Conservation (phyloP, 345 rosid genomes). For the Toxicodendron radicans region DNA sequence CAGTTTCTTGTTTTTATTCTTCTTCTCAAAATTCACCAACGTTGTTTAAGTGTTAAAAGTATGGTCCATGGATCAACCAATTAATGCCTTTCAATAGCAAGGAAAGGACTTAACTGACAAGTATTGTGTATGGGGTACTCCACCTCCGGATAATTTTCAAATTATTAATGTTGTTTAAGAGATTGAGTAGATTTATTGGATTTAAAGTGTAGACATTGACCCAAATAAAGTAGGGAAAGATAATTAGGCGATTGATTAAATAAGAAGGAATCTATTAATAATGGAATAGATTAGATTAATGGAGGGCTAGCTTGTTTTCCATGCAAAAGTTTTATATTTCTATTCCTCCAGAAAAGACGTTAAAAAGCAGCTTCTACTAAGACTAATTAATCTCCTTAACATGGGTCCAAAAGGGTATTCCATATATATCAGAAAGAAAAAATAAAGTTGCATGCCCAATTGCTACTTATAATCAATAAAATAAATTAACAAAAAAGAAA, state of each 20-base stretch:
- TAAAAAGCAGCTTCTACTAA: slow-evolving; percentile 40
- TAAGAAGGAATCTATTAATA: slow-evolving; percentile 24
- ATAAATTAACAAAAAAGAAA: not conserved
- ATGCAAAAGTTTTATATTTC: slow-evolving; percentile 56
- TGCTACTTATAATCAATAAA: slow-evolving; percentile 31
- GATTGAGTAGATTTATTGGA: slow-evolving; percentile 1
- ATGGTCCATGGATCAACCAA: not conserved
- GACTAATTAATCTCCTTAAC: slow-evolving; percentile 22
- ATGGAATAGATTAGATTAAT: too few species aligned
- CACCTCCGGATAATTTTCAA: not conserved
- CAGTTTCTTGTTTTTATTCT: not conserved
- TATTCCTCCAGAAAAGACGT: slow-evolving; percentile 28
- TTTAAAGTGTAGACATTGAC: slow-evolving; percentile 29
- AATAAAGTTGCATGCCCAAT: slow-evolving; percentile 32
- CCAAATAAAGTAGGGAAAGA: slow-evolving; percentile 26
- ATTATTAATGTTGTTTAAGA: not conserved
- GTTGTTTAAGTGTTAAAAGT: not conserved
- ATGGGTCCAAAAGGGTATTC: slow-evolving; percentile 29
- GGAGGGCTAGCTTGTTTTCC: slow-evolving; percentile 38
- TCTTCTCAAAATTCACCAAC: not conserved
- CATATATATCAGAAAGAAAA: slow-evolving; percentile 1
- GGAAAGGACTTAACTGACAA: not conserved
- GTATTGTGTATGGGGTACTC: not conserved
- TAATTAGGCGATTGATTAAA: slow-evolving; percentile 21
- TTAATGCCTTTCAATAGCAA: not conserved